Base-by-base conservation (phyloP, 768 basidiomycete genomes). In the Nevesoporus exiguus region DNA sequence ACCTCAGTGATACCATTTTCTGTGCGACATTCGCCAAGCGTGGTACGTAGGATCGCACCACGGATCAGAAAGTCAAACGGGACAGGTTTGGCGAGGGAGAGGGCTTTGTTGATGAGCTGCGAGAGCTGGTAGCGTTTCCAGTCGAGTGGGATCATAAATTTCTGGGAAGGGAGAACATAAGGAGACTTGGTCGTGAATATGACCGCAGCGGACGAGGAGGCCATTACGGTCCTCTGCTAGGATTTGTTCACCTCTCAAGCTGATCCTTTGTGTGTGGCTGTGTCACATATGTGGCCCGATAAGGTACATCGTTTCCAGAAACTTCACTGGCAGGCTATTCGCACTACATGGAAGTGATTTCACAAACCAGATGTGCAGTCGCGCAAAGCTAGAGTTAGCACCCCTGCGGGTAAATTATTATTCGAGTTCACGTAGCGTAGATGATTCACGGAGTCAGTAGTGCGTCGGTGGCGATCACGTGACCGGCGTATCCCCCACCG, bases 111-210 rank as follows among this genome's bases (percentile, higher is more conserved):
- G 54, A 99, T 85, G 40, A 98, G 86, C 56, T 98, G 93, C 1
- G 95, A 98, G 30, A 99, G 86, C 63, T 98, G 96, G 70, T 90
- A 98, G n/a, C 96, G 85, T 53, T 80, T 83, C 94, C 94, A 98
- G 69, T 81, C 74, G 1, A 85, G 77, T 2, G 97, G 96, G 15
- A 98, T 86, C 83, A 97, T 85, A 67, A 93, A 98, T 65, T 92
- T 93, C 69, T 94, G 90, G 1, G 85, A 78, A 89, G 63, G 63
- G 11, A 64, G 52, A 11, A 48, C 52, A 52, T 66, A 63, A 2
- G 54, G 37, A 13, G 63, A 48, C 36, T 60, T 63, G n/a, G 63
- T 64, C 2, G 60, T 56, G 50, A 64, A 60, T 8, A 51, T 21
- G 27, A 64, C 54, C 17, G 64, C 57, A 40, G 64, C 48, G n/a